Conservation (phyloP, 441 rosid genomes). For the Codiaeum variegatum region DNA sequence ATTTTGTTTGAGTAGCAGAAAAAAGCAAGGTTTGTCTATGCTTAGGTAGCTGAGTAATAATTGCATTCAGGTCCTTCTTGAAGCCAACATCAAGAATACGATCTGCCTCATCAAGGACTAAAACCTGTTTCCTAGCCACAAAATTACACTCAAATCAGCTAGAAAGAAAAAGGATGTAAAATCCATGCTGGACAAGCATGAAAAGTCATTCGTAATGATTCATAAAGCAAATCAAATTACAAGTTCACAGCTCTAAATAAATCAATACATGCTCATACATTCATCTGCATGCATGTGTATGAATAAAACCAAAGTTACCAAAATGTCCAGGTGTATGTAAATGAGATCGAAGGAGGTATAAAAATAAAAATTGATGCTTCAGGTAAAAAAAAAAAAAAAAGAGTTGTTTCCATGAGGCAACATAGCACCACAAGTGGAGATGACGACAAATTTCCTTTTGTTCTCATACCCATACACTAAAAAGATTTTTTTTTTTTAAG, state of each 20-base stretch:
- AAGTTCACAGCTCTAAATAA: neutral
- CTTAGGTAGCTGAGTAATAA: constrained; percentile 80
- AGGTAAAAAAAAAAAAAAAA: neutral
- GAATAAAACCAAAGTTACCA: neutral
- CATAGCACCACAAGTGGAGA: neutral
- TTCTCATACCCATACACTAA: neutral
- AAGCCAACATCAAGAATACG: constrained; percentile 89
- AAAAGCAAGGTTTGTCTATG: constrained; percentile 83
- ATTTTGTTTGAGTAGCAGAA: constrained; percentile 94
- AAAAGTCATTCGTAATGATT: neutral
- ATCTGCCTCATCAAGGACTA: constrained; percentile 98
- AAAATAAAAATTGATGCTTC: neutral
- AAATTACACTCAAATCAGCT: constrained; percentile 36
- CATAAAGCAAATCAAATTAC: neutral
- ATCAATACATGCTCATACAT: neutral
- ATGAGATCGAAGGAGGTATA: neutral
- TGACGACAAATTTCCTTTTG: neutral
- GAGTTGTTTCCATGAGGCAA: neutral
- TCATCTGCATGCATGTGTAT: neutral
- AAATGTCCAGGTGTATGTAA: neutral
- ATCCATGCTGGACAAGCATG: neutral
- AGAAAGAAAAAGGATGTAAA: constrained; percentile 2
- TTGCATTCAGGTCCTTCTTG: constrained; percentile 76
- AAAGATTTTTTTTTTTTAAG: neutral
- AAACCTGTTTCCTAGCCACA: constrained; percentile 56